phyloP scores from a whole-genome alignment of 176 grass and related monocot species.

The Oryza punctata region DNA sequence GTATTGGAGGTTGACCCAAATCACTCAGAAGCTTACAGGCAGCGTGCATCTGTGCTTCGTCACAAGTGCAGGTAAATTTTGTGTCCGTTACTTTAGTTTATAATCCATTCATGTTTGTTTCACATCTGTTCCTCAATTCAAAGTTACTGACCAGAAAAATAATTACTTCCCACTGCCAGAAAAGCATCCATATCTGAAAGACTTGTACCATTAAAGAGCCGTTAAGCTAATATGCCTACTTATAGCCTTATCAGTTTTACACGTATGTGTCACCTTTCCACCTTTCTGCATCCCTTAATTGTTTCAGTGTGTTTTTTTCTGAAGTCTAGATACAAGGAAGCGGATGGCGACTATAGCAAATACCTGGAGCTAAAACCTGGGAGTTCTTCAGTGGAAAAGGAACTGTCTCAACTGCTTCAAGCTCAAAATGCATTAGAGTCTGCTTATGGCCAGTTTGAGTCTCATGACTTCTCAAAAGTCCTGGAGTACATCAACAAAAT shows the following conservation, averaged over 20 bases:
- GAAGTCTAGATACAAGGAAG: slow-evolving; percentile 65
- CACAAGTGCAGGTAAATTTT: slow-evolving; percentile 73
- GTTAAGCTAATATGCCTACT: slow-evolving; percentile 1
- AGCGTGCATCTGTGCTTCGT: slow-evolving; percentile 68
- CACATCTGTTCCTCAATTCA: background rate
- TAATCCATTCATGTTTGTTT: background rate
- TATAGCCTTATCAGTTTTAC: slow-evolving; percentile 1
- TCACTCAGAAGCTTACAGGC: slow-evolving; percentile 80
- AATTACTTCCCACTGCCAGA: background rate
- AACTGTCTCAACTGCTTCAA: slow-evolving; percentile 82
- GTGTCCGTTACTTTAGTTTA: background rate
- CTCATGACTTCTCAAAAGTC: slow-evolving; percentile 77
- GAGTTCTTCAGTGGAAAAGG: slow-evolving; percentile 72
- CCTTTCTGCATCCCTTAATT: background rate
- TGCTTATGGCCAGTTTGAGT: slow-evolving; percentile 74
- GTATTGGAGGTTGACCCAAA: slow-evolving; percentile 76
- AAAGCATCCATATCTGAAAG: background rate
- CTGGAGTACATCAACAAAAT: slow-evolving; percentile 92
- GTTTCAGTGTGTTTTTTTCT: slow-evolving; percentile 22
- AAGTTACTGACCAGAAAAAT: background rate
- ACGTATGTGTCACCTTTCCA: background rate
- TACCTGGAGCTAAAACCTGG: slow-evolving; percentile 69
- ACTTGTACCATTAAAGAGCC: background rate
- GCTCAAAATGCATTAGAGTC: slow-evolving; percentile 71
- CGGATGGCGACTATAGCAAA: slow-evolving; percentile 71